phyloP scores from a whole-genome alignment of 1,284 basidiomycete species.

The Moesziomyces parantarcticus region DNA sequence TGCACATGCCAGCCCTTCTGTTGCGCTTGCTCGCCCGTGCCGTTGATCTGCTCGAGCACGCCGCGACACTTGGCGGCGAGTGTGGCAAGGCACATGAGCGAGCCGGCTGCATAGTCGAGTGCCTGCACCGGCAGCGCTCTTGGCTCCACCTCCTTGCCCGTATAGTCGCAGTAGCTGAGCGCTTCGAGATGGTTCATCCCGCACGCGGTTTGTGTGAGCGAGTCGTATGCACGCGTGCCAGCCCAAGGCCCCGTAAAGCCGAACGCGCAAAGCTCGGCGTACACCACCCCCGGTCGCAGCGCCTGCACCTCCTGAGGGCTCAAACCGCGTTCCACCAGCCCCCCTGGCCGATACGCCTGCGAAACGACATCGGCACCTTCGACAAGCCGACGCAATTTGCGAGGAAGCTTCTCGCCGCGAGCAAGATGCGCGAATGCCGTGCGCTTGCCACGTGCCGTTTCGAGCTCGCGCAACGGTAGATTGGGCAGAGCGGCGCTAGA shows the following conservation, averaged over 20 bases:
- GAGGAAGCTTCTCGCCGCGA: conserved; percentile 19
- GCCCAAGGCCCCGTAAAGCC: conserved; percentile 76
- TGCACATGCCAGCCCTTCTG: conserved; percentile 30
- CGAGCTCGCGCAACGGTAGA: conserved; percentile 73
- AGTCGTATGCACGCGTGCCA: conserved; percentile 75
- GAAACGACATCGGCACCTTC: conserved; percentile 74
- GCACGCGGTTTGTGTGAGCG: conserved; percentile 76
- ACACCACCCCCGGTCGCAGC: conserved; percentile 73
- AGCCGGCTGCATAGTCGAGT: conserved; percentile 75
- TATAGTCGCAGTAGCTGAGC: conserved; percentile 70
- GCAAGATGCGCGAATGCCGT: conserved; percentile 75
- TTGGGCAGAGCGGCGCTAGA: conserved; percentile 74
- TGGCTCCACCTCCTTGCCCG: conserved; percentile 66
- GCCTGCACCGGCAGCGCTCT: conserved; percentile 74
- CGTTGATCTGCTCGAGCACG: conserved; percentile 3
- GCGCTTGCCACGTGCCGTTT: conserved; percentile 77
- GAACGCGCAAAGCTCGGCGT: conserved; percentile 74
- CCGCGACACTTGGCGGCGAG: conserved; percentile 22
- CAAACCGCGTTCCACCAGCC: conserved; percentile 17
- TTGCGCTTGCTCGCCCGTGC: neutral
- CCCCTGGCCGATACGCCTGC: conserved; percentile 73
- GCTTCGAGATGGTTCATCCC: conserved; percentile 76
- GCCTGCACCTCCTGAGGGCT: conserved; percentile 39
- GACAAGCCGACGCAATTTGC: conserved; percentile 69
- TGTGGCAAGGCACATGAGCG: conserved; percentile 71